A percentile compares a stretch with the other conserved stretches of the same genome.
These are phyloP conservation scores for Saccharomycopsis fermentans DNA, from an alignment of 805 yeast genomes.

Conservation along the genomic window DNA sequence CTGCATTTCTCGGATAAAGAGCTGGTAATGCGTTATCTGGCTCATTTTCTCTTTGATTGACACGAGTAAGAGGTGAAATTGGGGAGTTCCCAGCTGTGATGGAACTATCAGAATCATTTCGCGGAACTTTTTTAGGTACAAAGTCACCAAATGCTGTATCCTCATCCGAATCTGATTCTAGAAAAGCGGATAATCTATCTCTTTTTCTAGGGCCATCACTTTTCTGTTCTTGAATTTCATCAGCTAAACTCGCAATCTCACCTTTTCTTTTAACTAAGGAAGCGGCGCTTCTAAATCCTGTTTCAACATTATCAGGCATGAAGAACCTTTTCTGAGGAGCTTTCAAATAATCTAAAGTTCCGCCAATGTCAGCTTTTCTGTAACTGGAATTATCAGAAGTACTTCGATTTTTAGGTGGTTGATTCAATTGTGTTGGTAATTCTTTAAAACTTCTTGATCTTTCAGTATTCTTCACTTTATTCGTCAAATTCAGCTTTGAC, in stretches of 20 bases:
- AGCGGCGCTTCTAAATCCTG: constrained; percentile 51
- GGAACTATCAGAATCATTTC: neutral
- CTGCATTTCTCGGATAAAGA: neutral
- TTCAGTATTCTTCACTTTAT: neutral
- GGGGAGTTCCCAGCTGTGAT: neutral
- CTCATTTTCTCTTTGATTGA: neutral
- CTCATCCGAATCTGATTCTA: neutral
- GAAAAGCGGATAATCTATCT: neutral
- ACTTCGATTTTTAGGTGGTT: constrained; percentile 5
- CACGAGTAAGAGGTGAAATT: neutral
- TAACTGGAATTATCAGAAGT: constrained; percentile 4
- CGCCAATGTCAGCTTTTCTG: constrained; percentile 4
- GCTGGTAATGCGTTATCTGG: neutral
- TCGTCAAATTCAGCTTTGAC: neutral
- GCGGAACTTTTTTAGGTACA: neutral
- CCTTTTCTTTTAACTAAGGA: constrained; percentile 31
- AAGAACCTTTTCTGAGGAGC: constrained; percentile 37
- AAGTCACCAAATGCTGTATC: neutral
- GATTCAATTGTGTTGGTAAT: too few relatives aligned
- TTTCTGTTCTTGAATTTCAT: neutral
- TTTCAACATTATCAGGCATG: constrained; percentile 64
- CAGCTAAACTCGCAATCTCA: neutral
- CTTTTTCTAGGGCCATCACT: neutral
- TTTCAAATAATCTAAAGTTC: neutral
- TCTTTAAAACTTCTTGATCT: constrained; percentile 1